Evolutionary conservation across 2,329 filamentous ascomycete genomes (phyloP).

Genomic region (Exophiala alcalophila): DNA sequence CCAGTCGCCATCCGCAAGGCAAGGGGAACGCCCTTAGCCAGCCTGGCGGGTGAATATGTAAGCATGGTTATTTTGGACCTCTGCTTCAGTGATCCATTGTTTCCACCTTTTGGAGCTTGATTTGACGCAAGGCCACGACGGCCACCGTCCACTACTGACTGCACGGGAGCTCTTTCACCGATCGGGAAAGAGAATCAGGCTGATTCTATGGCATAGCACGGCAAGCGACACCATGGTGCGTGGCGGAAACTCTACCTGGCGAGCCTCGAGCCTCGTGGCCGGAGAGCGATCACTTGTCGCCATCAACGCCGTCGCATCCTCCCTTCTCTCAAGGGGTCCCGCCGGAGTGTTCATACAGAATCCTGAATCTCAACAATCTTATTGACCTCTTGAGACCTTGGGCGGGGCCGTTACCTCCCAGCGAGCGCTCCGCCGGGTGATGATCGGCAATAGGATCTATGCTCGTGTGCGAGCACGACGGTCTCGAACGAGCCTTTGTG

Average conservation of each 20-base stretch:
- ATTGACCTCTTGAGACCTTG: conserved; percentile 65
- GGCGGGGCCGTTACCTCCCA: conserved; percentile 81
- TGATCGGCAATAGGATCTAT: conserved; percentile 61
- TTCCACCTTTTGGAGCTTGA: conserved; percentile 3
- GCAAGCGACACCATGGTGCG: conserved; percentile 74
- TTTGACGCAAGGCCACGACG: conserved; percentile 12
- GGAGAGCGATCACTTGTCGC: too few species aligned
- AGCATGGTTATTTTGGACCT: conserved; percentile 23
- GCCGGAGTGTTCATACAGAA: too few species aligned
- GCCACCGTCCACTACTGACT: too few species aligned
- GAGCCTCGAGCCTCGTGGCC: background rate
- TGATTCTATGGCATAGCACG: conserved; percentile 54
- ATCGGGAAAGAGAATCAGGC: conserved; percentile 7
- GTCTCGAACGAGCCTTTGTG: conserved; percentile 48
- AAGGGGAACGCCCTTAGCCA: conserved; percentile 7
- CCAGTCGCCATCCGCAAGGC: conserved; percentile 2
- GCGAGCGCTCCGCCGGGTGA: conserved; percentile 61
- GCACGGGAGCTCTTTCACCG: too few species aligned
- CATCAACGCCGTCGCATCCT: too few species aligned
- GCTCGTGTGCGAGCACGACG: conserved; percentile 59
- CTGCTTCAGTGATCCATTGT: conserved; percentile 2
- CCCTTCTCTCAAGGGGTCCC: too few species aligned
- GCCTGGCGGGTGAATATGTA: conserved; percentile 21
- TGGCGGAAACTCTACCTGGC: conserved; percentile 60
- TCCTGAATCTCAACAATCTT: too few species aligned